phyloP scores from a whole-genome alignment of 371 early-diverging fungal species.

The Mucor sp. region DNA sequence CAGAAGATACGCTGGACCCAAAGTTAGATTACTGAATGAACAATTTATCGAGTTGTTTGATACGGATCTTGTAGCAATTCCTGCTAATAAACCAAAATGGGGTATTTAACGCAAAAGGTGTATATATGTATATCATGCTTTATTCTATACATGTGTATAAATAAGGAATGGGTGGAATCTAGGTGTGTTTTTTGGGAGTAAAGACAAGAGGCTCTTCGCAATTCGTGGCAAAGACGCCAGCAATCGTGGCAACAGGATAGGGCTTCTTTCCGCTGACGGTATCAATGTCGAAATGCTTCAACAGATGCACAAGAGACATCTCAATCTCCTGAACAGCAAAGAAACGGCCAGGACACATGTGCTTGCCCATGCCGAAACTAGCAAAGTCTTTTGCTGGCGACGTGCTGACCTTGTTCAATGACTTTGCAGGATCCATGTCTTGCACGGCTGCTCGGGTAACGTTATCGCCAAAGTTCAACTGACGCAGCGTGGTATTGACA shows the following conservation, averaged over 20 bases:
- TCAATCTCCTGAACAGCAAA: slow-evolving; percentile 56
- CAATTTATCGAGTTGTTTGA: slow-evolving; percentile 96
- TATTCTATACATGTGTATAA: not conserved
- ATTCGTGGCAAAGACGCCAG: slow-evolving; percentile 14
- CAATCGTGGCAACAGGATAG: slow-evolving; percentile 18
- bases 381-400: slow-evolving; percentile 30
- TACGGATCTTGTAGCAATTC: slow-evolving; percentile 89
- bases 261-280: slow-evolving; percentile 24
- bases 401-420: slow-evolving; percentile 19
- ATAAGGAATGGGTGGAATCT: not conserved
- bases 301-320: slow-evolving; percentile 26
- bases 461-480: slow-evolving; percentile 33
- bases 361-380: slow-evolving; percentile 40
- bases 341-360: slow-evolving; percentile 46
- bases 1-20: slow-evolving; percentile 94
- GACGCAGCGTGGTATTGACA: slow-evolving; percentile 28
- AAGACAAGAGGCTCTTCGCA: slow-evolving; percentile 33
- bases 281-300: slow-evolving; percentile 27
- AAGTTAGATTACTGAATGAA: slow-evolving; percentile 91
- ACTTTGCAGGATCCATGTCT: slow-evolving; percentile 33
- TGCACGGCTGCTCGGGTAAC: slow-evolving; percentile 8
- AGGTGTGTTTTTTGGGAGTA: slow-evolving; percentile 7
- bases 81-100: slow-evolving; percentile 82
- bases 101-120: not conserved
- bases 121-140: not conserved